A percentile compares a stretch with the other conserved stretches of the same genome.
Conservation (phyloP, 495 filamentous ascomycete species). For the Pseudoneurospora amorphoporcata region DNA sequence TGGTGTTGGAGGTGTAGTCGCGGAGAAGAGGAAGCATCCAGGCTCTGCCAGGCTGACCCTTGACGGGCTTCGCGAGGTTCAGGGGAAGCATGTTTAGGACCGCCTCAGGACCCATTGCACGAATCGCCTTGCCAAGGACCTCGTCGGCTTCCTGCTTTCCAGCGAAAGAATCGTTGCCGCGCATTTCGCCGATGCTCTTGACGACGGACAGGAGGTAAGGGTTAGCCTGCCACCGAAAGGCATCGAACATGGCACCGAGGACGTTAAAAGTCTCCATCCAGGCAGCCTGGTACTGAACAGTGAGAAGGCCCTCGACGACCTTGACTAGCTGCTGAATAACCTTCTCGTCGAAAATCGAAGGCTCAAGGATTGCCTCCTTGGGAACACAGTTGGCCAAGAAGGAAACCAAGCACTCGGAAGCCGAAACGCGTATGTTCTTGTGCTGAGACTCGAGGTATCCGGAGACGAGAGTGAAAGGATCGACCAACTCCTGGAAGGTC, state of each 20-base stretch:
- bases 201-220: slow-evolving; percentile 66
- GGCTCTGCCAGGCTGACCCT: slow-evolving; percentile 71
- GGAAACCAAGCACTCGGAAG: slow-evolving; percentile 88
- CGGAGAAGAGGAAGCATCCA: slow-evolving; percentile 90
- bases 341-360: slow-evolving; percentile 82
- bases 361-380: slow-evolving; percentile 64
- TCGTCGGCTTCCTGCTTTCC: slow-evolving; percentile 92
- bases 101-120: slow-evolving; percentile 76
- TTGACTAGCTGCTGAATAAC: slow-evolving; percentile 64
- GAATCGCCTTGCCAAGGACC: slow-evolving; percentile 75
- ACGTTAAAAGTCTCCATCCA: slow-evolving; percentile 96
- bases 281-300: slow-evolving; percentile 81
- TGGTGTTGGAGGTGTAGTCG: slow-evolving; percentile 74
- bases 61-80: slow-evolving; percentile 66
- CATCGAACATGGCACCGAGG: slow-evolving; percentile 74
- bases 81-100: slow-evolving; percentile 74
- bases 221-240: slow-evolving; percentile 71
- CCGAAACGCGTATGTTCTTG: slow-evolving; percentile 84
- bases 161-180: slow-evolving; percentile 77
- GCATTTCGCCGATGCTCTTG: slow-evolving; percentile 73
- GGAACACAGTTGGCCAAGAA: slow-evolving; percentile 85
- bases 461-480: slow-evolving; percentile 65
- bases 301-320: slow-evolving; percentile 59
- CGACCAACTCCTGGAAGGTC: slow-evolving; percentile 79
- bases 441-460: slow-evolving; percentile 75